phyloP scores from a whole-genome alignment of 2,329 filamentous ascomycete species.

The Stachybotrys chartarum region DNA sequence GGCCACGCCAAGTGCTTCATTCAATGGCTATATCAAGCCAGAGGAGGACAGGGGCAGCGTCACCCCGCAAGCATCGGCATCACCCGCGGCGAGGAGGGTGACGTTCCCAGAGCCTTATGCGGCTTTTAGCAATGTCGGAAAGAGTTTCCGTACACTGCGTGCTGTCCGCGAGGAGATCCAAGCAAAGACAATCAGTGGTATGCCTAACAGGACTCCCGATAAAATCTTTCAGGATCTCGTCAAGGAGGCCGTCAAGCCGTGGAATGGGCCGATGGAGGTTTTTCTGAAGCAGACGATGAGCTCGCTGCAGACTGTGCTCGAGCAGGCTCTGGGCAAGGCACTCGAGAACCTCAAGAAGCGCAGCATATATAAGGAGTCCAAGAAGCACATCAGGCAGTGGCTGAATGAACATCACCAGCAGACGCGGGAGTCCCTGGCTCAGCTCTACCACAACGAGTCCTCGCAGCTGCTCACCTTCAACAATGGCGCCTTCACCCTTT shows the following conservation, averaged over 20 bases:
- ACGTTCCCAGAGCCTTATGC: conserved; percentile 29
- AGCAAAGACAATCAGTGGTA: conserved; percentile 46
- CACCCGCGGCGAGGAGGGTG: conserved; percentile 1
- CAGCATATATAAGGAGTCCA: conserved; percentile 41
- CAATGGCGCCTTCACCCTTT: conserved; percentile 35
- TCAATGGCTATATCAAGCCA: conserved; percentile 23
- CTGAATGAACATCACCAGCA: conserved; percentile 29
- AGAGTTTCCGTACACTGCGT: conserved; percentile 36
- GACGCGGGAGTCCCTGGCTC: conserved; percentile 28
- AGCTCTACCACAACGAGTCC: conserved; percentile 46
- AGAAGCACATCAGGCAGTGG: conserved; percentile 34
- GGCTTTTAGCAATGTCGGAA: conserved; percentile 28
- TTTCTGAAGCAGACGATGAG: conserved; percentile 41
- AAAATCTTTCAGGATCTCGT: conserved; percentile 55
- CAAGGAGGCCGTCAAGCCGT: conserved; percentile 48
- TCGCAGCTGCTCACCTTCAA: conserved; percentile 53
- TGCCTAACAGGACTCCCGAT: conserved; percentile 51
- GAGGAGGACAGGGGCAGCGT: conserved; percentile 25
- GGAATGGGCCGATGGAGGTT: conserved; percentile 44
- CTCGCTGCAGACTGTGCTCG: conserved; percentile 39
- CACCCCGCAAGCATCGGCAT: conserved; percentile 5
- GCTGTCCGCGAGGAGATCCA: conserved; percentile 49
- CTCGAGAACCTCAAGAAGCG: conserved; percentile 39
- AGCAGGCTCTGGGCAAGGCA: conserved; percentile 37
- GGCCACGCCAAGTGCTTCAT: neutral